Evolutionary conservation across 208 protist genomes (phyloP), one percentile per base, ranked within the genome.

Genomic region (Trypanosoma mega): DNA sequence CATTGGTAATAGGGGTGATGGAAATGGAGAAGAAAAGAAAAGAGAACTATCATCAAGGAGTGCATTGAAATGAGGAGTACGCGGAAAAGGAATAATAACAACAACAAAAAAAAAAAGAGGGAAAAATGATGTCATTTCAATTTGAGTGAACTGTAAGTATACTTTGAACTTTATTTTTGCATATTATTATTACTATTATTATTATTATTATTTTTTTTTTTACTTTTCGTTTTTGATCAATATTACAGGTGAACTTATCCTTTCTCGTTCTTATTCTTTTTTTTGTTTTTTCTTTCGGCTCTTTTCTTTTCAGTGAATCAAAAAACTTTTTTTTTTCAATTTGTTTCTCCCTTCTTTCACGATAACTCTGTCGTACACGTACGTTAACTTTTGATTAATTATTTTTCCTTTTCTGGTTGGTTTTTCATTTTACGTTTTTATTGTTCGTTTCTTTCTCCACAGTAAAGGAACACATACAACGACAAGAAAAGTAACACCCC

Each of bases 1-100:
- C 87, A 93, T 2, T 93, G 87, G 87, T 93, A 79, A 29, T 47
- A 14, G 9, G 46, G 27, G 21, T 14, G 27, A 20, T 27, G n/a
- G 49, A 12, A 47, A 43, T 2, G 27, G 4, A 20, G 4, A 20
- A 4, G 18, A 3, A 31, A 7, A 47, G 11, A 18, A 16, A 31
- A 46, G 23, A 18, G 14, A 9, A 16, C 11, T 20, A 43, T 41
- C 20, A n/a, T n/a, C 9, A n/a, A 33, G 24, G 21, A 26, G 31
- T 45, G 36, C 20, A 6, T 21, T 62, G 24, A 7, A 5, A 24
- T 9, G 11, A 14, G n/a, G 48, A 12, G 18, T 31, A 27, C 9
- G 23, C 14, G 6, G 48, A 9, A 27, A 5, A 34, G 6, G 11
- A 21, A 31, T 9, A 49, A 49, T 26, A 9, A 8, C 14, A 54